Evolutionary conservation across 768 basidiomycete species (phyloP).

Genomic region (Tulasnella sp.): DNA sequence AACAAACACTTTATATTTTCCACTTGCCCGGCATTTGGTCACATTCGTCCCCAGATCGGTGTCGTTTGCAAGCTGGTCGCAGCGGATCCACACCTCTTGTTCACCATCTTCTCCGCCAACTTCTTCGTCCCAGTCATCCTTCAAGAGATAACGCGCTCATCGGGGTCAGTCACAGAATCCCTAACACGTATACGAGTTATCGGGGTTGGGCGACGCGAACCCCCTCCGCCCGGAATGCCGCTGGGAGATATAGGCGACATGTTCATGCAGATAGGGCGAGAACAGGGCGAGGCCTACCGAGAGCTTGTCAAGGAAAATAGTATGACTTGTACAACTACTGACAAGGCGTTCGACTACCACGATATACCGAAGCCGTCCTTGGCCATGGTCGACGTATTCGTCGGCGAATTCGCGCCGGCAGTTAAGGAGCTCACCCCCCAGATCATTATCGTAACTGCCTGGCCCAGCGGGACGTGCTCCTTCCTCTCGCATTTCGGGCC

Average conservation of each 20-base stretch:
- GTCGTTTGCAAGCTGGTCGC: background rate
- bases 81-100: background rate
- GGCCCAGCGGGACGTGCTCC: background rate
- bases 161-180: no score
- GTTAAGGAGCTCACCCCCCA: conserved; percentile 6
- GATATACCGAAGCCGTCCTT: background rate
- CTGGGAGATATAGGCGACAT: background rate
- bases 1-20: conserved; percentile 1
- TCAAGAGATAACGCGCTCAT: no score
- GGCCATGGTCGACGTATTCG: conserved; percentile 1
- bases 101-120: background rate
- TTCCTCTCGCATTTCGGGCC: background rate
- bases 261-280: background rate
- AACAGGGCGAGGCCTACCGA: background rate
- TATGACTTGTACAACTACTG: background rate
- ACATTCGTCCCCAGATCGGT: background rate
- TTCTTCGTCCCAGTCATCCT: background rate
- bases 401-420: background rate
- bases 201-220: background rate
- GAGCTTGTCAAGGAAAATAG: background rate
- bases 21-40: background rate
- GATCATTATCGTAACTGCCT: background rate
- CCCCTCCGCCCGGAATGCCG: background rate
- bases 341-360: background rate
- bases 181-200: background rate